Evolutionary conservation across 2,329 filamentous ascomycete species (phyloP), one percentile per base, ranked within the genome.

Genomic region (Pseudocercospora fuligena): DNA sequence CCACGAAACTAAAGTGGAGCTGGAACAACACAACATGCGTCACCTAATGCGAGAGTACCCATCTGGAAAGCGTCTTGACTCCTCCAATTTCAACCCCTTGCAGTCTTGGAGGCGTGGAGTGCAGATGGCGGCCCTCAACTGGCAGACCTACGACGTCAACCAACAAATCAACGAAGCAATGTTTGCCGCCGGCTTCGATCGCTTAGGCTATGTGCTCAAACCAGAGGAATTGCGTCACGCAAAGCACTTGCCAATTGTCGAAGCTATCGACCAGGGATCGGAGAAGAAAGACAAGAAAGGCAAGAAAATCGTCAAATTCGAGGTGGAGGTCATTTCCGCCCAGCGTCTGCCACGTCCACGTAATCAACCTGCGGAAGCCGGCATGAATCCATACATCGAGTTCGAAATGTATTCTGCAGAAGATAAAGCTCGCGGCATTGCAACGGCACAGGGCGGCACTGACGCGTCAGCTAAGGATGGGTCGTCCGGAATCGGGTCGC

Each of bases 91-190:
- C 75, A 93, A 97, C 74, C 95, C 95, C 0, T 87, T 97, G 70
- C 89, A 90, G 69, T 97, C 95, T 77, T 99, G 95, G 95, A 90
- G 94, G 60, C 90, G 93, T 51, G 95, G 95, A 33, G 95, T 97
- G 19, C 95, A 99, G 80, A 98, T 99, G 94, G 93, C 92, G 14
- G 95, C 95, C 0, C 85, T 98, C 69, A 99, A 99, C 80, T 98
- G 95, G 94, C 95, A 99, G 80, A 98, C 94, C 0, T 97, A 96
- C 75, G 95, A 98, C 76, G 85, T 96, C 19, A 93, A 94, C 54
- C 95, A 97, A 87, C 94, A 98, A 77, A 86, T 98, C 78, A 98
- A 98, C 78, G 92, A 95, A 72, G 95, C 95, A 75, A 98, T 99
- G 95, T 99, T 97, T 77, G 91, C 93, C 56, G 92, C 92, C 65